These are phyloP conservation scores for Penicillium italicum DNA, from an alignment of 2,329 filamentous ascomycete genomes.

Conservation along the genomic window DNA sequence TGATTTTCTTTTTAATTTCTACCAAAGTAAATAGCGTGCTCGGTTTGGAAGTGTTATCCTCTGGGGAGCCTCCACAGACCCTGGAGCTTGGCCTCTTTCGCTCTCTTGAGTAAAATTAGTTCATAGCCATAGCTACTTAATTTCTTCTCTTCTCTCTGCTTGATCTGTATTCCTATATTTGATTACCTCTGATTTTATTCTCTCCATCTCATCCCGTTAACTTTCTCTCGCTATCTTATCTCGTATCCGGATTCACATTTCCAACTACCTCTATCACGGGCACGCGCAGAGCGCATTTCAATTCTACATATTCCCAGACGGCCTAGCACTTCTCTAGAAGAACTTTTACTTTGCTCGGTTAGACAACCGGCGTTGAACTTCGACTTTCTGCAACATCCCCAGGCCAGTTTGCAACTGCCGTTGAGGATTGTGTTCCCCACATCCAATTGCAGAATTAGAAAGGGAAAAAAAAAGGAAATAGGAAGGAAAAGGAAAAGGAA, in stretches of 20 bases:
- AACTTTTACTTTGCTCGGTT: slow-evolving; percentile 14
- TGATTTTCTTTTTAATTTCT: not conserved
- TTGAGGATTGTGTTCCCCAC: slow-evolving; percentile 25
- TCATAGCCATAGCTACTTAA: not conserved
- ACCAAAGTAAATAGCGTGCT: slow-evolving; percentile 16
- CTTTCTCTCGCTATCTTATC: not conserved
- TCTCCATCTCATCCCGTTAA: not conserved
- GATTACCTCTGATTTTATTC: not conserved
- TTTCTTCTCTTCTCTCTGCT: slow-evolving; percentile 2
- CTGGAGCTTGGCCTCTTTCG: slow-evolving; percentile 25
- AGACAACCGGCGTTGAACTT: slow-evolving; percentile 8
- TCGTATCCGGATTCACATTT: not conserved
- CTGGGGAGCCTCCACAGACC: slow-evolving; percentile 22
- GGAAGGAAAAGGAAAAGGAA: not conserved
- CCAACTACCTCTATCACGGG: not conserved
- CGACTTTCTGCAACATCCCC: slow-evolving; percentile 19
- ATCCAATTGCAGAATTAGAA: slow-evolving; percentile 14
- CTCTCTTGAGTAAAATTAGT: slow-evolving; percentile 20
- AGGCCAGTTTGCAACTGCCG: slow-evolving; percentile 28
- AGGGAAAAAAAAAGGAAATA: not conserved
- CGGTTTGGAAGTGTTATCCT: slow-evolving; percentile 14
- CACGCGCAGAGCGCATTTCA: slow-evolving; percentile 1
- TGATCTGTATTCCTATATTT: slow-evolving; percentile 1
- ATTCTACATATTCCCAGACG: not conserved
- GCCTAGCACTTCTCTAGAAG: slow-evolving; percentile 21